Evolutionary conservation across 352 stramenopile genomes (phyloP), one percentile per base, ranked within the genome.

Genomic region (Phytophthora crassamura): DNA sequence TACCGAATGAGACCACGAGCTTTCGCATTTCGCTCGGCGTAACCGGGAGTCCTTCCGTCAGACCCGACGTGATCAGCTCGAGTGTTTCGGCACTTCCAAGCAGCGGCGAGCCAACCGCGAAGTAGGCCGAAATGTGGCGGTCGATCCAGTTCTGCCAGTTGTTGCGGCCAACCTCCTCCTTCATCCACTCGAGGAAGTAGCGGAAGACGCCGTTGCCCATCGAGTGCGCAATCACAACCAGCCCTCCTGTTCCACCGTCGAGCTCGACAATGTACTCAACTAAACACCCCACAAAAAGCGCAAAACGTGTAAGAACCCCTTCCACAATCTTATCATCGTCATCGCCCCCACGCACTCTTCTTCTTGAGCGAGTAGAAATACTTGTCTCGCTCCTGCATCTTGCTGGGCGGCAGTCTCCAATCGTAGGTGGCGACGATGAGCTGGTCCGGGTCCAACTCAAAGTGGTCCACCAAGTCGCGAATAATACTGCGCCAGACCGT

Each of bases 141-240:
- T 91, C 82, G 41, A 94, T 89, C 86, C 86, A 94, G 39, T 73
- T 56, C 35, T 90, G 79, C 78, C 78, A 90, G 65, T 91, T 74
- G 47, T 93, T 83, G 7, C 72, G 67, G 1, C 84, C 84, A 18
- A 94, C 72, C 54, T 94, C 84, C 48, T 87, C 77, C 52, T 89
- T 85, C 50, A 94, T 69, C 86, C 86, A 94, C 55, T 81, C 80
- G 32, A 94, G 77, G 42, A 94, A 94, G 72, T 94, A 94, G 4
- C 84, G 84, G 20, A 94, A 88, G 15, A 93, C 61, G 34, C 75
- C 75, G 59, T 94, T 94, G 32, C 86, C 86, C 78, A 94, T 91
- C 32, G 86, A 94, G 56, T 94, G 86, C 0, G 84, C 86, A 61
- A 94, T 88, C 30, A 94, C 80, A 30, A 94, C 84, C 25, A 91